These are phyloP conservation scores for Suillus discolor DNA, from an alignment of 768 basidiomycete genomes.

Conservation along the genomic window DNA sequence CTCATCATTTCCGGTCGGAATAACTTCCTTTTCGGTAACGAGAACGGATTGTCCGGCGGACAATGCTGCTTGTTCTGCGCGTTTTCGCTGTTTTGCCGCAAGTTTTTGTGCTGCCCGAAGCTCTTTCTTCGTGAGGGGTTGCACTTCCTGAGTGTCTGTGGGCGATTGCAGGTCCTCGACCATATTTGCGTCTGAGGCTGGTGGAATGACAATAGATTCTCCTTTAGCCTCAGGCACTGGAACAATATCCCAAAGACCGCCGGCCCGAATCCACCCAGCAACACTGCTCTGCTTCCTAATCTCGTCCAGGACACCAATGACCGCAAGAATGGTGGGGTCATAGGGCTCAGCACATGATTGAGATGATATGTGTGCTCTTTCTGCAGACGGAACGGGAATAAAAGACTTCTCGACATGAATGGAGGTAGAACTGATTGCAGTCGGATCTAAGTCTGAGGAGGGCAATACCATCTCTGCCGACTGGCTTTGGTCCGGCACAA, in stretches of 20 bases:
- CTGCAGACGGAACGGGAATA: background rate
- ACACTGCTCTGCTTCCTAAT: slow-evolving; percentile 63
- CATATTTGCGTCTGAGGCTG: background rate
- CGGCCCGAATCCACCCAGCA: slow-evolving; percentile 64
- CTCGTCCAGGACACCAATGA: slow-evolving; percentile 66
- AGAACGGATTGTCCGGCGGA: background rate
- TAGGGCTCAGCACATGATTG: slow-evolving; percentile 21
- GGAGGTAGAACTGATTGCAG: background rate
- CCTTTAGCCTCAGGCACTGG: slow-evolving; percentile 2
- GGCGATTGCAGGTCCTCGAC: background rate
- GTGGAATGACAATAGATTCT: slow-evolving; percentile 2
- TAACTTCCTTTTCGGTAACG: background rate
- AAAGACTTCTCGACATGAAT: background rate
- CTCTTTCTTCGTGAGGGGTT: background rate
- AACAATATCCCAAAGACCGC: slow-evolving; percentile 44
- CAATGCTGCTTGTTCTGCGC: background rate
- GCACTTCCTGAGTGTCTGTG: background rate
- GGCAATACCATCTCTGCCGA: background rate
- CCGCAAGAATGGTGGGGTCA: slow-evolving; percentile 60
- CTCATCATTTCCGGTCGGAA: slow-evolving; percentile 19
- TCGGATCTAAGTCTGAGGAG: slow-evolving; percentile 11
- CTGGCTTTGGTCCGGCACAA: slow-evolving; percentile 6
- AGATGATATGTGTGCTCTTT: background rate
- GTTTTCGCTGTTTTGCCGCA: background rate
- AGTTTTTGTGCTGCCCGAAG: background rate